Conservation (phyloP, 306 rosid genomes). For the Cucumis hystrix region DNA sequence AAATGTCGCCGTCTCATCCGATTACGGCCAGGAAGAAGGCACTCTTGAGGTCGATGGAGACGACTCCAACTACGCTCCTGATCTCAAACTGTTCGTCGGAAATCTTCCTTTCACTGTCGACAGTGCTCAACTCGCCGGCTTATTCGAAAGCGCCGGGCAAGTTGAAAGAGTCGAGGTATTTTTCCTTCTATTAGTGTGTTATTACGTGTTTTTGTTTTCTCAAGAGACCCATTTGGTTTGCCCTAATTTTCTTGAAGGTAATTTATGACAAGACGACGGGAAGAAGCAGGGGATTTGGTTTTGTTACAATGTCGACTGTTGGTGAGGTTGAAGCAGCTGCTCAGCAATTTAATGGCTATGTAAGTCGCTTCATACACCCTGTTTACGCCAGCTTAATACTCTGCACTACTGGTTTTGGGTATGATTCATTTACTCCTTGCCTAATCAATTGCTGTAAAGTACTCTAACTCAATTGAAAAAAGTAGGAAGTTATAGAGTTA, state of each 20-base stretch:
- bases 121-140: constrained; percentile 77
- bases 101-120: constrained; percentile 74
- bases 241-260: constrained; percentile 28
- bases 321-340: constrained; percentile 71
- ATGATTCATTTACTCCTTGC: background rate
- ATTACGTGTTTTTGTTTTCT: background rate
- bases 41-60: constrained; percentile 16
- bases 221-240: background rate
- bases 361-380: constrained; percentile 21
- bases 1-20: constrained; percentile 49
- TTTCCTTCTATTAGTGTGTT: background rate
- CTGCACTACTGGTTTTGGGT: background rate
- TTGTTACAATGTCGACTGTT: constrained; percentile 73
- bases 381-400: background rate
- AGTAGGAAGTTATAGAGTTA: background rate
- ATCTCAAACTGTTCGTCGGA: constrained; percentile 67
- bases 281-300: constrained; percentile 90
- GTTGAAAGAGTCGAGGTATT: constrained; percentile 86
- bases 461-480: background rate
- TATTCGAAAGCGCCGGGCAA: constrained; percentile 59
- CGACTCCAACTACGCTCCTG: constrained; percentile 25
- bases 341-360: constrained; percentile 83
- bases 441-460: background rate
- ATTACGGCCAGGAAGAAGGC: constrained; percentile 64
- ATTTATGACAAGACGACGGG: constrained; percentile 84